These are phyloP conservation scores for Closterium sp. DNA, from an alignment of 139 green algal genomes.

Conservation along the genomic window DNA sequence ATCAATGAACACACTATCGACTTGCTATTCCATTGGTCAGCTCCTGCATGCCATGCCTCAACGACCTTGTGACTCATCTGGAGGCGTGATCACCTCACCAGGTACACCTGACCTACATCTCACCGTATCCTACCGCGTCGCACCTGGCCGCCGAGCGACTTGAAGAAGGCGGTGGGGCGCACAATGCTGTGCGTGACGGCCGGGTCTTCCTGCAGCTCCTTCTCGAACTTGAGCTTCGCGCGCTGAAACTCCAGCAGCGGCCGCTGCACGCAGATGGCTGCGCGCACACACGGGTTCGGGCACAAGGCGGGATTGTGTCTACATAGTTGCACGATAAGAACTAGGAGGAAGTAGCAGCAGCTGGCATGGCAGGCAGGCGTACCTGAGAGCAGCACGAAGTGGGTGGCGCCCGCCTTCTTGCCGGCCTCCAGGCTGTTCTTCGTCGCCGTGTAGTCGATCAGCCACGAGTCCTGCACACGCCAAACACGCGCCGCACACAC, in stretches of 20 bases:
- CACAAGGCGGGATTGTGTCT: too few relatives aligned
- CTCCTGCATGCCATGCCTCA: too few relatives aligned
- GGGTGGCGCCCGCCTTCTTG: constrained; percentile 10
- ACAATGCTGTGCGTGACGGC: constrained; percentile 96
- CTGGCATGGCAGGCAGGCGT: too few relatives aligned
- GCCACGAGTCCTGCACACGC: constrained; percentile 84
- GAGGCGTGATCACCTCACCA: too few relatives aligned
- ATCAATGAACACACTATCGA: too few relatives aligned
- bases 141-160: constrained; percentile 72
- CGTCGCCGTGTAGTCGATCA: constrained; percentile 96
- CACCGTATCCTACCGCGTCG: background rate
- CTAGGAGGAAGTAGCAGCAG: too few relatives aligned
- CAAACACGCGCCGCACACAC: background rate
- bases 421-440: constrained; percentile 78
- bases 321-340: too few relatives aligned
- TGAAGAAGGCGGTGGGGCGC: constrained; percentile 98
- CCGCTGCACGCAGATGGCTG: constrained; percentile 98
- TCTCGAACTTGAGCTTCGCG: constrained; percentile 96
- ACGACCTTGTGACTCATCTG: too few relatives aligned
- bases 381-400: constrained; percentile 53
- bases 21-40: too few relatives aligned
- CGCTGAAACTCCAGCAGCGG: constrained; percentile 96
- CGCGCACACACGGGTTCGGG: background rate
- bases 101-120: too few relatives aligned
- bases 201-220: constrained; percentile 67